Evolutionary conservation across 208 protist species (phyloP).

Genomic region (Crithidia mellificae): DNA sequence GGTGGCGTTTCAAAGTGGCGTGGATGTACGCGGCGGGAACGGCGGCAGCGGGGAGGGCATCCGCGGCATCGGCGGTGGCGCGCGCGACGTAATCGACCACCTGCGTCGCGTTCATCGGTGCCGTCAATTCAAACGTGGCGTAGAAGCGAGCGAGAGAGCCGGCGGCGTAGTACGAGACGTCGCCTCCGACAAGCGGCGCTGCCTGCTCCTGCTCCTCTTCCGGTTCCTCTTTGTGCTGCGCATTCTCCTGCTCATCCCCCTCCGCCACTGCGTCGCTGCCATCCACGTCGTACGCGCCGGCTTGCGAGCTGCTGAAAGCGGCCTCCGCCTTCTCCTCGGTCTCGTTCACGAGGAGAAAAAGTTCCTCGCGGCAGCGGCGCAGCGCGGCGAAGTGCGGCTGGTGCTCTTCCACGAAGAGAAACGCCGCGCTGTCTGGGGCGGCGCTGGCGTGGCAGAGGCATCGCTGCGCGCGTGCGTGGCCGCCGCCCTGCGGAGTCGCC

Average conservation of each 20-base stretch:
- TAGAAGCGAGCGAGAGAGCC: slow-evolving; percentile 19
- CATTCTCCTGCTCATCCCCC: background rate
- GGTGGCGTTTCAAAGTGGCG: slow-evolving; percentile 45
- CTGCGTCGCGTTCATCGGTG: slow-evolving; percentile 18
- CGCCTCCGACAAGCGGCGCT: slow-evolving; percentile 1
- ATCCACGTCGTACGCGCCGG: slow-evolving; percentile 4
- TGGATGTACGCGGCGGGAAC: slow-evolving; percentile 37
- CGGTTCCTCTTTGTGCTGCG: too few species aligned
- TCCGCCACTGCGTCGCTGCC: background rate
- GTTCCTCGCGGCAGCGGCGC: slow-evolving; percentile 25
- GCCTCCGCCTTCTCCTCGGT: slow-evolving; percentile 11
- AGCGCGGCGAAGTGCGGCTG: slow-evolving; percentile 3
- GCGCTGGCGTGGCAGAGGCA: slow-evolving; percentile 8
- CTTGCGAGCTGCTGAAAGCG: slow-evolving; percentile 5
- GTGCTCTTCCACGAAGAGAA: slow-evolving; percentile 31
- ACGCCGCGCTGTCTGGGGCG: background rate
- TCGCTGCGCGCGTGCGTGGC: background rate
- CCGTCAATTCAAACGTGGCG: slow-evolving; percentile 22
- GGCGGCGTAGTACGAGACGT: slow-evolving; percentile 24
- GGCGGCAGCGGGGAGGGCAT: slow-evolving; percentile 13
- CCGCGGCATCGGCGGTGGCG: slow-evolving; percentile 15
- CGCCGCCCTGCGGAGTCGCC: background rate
- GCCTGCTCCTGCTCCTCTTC: too few species aligned
- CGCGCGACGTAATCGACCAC: slow-evolving; percentile 25
- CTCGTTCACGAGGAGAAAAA: slow-evolving; percentile 21